These are phyloP conservation scores for Babesia gibsoni DNA, from an alignment of 169 alveolate genomes.

Conservation along the genomic window DNA sequence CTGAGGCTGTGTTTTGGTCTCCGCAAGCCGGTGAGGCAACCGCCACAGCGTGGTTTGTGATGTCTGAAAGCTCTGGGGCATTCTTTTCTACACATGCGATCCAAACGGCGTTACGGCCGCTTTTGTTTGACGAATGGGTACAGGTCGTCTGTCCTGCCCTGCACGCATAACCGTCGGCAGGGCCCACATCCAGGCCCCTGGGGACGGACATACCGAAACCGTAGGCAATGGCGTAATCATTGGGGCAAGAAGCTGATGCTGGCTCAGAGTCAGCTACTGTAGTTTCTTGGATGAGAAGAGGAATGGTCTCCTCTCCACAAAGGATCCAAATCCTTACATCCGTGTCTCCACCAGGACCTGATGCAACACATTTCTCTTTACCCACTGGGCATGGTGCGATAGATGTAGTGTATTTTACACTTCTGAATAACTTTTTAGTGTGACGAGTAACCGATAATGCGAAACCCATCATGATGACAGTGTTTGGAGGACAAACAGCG, in stretches of 20 bases:
- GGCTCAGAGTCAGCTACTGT: conserved; percentile 3
- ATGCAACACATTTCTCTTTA: conserved; percentile 77
- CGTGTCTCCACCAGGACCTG: conserved; percentile 40
- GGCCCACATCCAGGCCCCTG: conserved; percentile 9
- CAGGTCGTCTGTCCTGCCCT: conserved; percentile 47
- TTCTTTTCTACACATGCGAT: conserved; percentile 63
- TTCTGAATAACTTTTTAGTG: conserved; percentile 42
- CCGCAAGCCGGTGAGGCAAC: conserved; percentile 18
- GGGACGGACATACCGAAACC: conserved; percentile 60
- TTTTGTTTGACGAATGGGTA: conserved; percentile 33
- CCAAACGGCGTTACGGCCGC: conserved; percentile 51
- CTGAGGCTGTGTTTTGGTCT: neutral
- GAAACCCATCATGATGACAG: conserved; percentile 75
- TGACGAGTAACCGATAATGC: conserved; percentile 41
- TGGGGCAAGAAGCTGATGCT: conserved; percentile 54
- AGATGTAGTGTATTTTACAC: conserved; percentile 19
- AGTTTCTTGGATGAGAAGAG: conserved; percentile 70
- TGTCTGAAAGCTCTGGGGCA: conserved; percentile 44
- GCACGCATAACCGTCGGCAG: conserved; percentile 51
- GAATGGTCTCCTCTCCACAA: conserved; percentile 72
- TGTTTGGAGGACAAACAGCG: conserved; percentile 77
- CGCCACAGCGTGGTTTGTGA: conserved; percentile 38
- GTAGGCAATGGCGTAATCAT: conserved; percentile 44
- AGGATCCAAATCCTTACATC: conserved; percentile 74
- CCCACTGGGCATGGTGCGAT: conserved; percentile 67